Evolutionary conservation across 805 yeast species (phyloP), one percentile per base, ranked within the genome.

Genomic region (Zygosaccharomyces lentus): DNA sequence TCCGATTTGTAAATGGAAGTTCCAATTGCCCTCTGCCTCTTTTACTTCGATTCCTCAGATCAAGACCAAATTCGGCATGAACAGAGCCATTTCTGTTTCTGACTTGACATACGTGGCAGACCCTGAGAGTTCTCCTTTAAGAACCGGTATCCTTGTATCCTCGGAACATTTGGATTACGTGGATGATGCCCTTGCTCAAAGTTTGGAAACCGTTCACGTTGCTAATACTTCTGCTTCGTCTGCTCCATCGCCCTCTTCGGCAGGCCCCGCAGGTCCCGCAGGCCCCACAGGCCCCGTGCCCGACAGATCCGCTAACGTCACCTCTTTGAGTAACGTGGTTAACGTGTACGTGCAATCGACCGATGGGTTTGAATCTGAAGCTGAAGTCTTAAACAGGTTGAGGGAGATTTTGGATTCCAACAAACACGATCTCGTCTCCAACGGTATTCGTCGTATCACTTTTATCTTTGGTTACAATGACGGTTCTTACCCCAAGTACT

Each of bases 401-500:
- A 59, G 72, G 21, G 84, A 81, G 54, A 74, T 84, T 45, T 68
- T 90, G 42, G 80, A 76, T 37, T 87, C 85, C 41, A 75, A 78
- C 62, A 80, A 75, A 55, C 84, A 82, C 29, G 95, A 86, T 36
- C 75, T 93, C 51, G 70, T 72, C 46, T 75, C 77, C 16, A 81
- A 87, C 50, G 78, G 83, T 40, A 77, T 95, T 50, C 91, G 99
- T 72, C 90, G 99, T 75, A 76, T 93, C 47, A 87, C 99, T 1
- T 88, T 93, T 69, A 86, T 89, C 49, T 75, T 93, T 56, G 96
- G 95, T 50, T 81, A 82, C 65, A 77, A 75, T 45, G 81, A 81
- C 59, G 98, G 98, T 53, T 66, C 85, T 41, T 90, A 91, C 69
- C 99, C 99, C 58, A 87, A 85, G 68, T 93, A 91, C 74, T 93